phyloP scores from a whole-genome alignment of 2,329 filamentous ascomycete species.

The Colletotrichum euphorbiae region DNA sequence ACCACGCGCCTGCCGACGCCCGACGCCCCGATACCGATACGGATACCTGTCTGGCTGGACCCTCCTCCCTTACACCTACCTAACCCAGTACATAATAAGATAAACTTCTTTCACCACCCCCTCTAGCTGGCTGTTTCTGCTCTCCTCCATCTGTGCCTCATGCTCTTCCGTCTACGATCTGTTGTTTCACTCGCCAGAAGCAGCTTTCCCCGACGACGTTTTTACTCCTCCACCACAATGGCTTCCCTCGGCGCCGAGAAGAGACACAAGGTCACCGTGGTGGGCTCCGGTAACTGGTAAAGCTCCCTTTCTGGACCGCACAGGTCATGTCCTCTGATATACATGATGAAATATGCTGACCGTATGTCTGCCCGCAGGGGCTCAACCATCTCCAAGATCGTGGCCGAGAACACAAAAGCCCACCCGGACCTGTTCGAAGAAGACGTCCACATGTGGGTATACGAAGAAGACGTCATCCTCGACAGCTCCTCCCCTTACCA shows the following conservation, averaged over 20 bases:
- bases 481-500: conserved; percentile 79
- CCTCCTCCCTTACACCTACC: conserved; percentile 36
- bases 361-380: conserved; percentile 68
- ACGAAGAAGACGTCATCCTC: conserved; percentile 87
- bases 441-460: conserved; percentile 99
- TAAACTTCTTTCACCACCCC: conserved; percentile 29
- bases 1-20: background rate
- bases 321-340: no score
- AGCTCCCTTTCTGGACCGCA: conserved; percentile 40
- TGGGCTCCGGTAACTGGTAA: conserved; percentile 97
- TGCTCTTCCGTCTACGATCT: conserved; percentile 39
- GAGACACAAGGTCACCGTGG: conserved; percentile 92
- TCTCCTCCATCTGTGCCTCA: conserved; percentile 24
- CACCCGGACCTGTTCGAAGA: conserved; percentile 86
- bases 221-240: conserved; percentile 41
- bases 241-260: conserved; percentile 63
- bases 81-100: conserved; percentile 23
- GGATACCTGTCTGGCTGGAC: conserved; percentile 22
- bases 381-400: conserved; percentile 96
- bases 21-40: conserved; percentile 4
- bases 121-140: background rate
- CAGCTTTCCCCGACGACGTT: conserved; percentile 30
- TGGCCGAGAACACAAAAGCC: conserved; percentile 88
- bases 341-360: background rate
- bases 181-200: conserved; percentile 34